Conservation (phyloP, 2,329 filamentous ascomycete genomes). For the Colletotrichum chlorophyti region DNA sequence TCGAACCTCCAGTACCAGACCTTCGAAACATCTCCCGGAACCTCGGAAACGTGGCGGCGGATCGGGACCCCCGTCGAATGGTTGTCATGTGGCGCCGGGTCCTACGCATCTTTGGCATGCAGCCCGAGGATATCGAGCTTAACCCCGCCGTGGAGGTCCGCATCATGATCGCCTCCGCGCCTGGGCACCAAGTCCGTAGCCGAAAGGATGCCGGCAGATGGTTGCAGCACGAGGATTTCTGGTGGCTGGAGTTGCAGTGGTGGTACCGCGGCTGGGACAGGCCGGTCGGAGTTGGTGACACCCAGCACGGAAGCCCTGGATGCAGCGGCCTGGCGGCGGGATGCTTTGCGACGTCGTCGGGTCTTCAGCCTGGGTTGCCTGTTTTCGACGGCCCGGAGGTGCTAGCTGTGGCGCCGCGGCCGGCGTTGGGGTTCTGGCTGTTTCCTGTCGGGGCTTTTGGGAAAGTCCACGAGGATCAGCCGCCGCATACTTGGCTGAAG, state of each 20-base stretch:
- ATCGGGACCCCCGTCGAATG: too few relatives aligned
- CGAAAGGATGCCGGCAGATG: background rate
- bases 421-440: conserved; percentile 24
- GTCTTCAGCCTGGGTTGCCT: background rate
- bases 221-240: conserved; percentile 20
- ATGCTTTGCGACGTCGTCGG: conserved; percentile 4
- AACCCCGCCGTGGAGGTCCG: conserved; percentile 1
- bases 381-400: conserved; percentile 3
- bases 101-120: background rate
- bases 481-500: background rate
- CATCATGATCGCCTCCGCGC: conserved; percentile 2
- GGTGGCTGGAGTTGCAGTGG: conserved; percentile 18
- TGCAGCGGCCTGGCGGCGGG: conserved; percentile 3
- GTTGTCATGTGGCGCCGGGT: conserved; percentile 6
- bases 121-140: background rate
- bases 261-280: conserved; percentile 18
- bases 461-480: background rate
- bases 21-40: background rate
- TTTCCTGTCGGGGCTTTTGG: conserved; percentile 8
- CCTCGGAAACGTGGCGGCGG: background rate
- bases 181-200: background rate
- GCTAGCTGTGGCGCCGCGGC: conserved; percentile 12
- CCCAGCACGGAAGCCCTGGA: background rate
- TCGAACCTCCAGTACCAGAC: conserved; percentile 2
- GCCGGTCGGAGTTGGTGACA: too few relatives aligned